Evolutionary conservation across 2,329 filamentous ascomycete genomes (phyloP).

Genomic region (Colletotrichum australisinense): DNA sequence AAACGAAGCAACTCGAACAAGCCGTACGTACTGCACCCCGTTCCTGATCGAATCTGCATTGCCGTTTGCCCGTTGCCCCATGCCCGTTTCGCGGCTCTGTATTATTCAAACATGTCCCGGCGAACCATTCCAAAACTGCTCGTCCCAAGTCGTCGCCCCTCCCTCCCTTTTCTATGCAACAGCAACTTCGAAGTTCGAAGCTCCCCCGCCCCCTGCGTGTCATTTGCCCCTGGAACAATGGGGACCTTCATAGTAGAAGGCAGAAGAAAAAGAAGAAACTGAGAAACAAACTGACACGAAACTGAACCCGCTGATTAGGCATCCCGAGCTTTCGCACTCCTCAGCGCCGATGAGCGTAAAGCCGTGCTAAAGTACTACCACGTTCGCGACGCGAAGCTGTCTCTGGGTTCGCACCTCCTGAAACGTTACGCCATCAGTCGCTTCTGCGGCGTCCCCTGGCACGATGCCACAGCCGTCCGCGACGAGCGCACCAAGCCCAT

Average conservation of each 20-base stretch:
- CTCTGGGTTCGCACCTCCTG: conserved; percentile 76
- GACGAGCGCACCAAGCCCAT: conserved; percentile 66
- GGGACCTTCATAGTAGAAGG: background rate
- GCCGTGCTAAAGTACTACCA: conserved; percentile 72
- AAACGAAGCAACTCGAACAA: conserved; percentile 60
- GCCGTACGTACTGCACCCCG: conserved; percentile 51
- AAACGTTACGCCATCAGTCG: conserved; percentile 77
- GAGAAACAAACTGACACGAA: conserved; percentile 9
- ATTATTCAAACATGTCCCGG: background rate
- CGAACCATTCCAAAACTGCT: conserved; percentile 4
- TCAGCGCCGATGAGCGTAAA: conserved; percentile 66
- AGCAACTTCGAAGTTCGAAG: background rate
- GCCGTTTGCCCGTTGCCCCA: background rate
- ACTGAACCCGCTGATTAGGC: conserved; percentile 53
- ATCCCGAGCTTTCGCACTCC: conserved; percentile 62
- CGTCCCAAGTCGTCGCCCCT: background rate
- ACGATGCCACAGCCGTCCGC: conserved; percentile 65
- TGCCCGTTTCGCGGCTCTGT: conserved; percentile 8
- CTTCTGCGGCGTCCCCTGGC: conserved; percentile 70
- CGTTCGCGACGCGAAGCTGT: conserved; percentile 79
- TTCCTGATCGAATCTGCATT: background rate
- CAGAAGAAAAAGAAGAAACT: background rate
- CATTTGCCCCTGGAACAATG: conserved; percentile 4
- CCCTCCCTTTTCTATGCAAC: background rate
- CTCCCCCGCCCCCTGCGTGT: background rate